Percentiles rank a stretch among this genome's conserved stretches.
Evolutionary conservation across 2,329 filamentous ascomycete genomes (phyloP).

Genomic region (Trichoderma breve): DNA sequence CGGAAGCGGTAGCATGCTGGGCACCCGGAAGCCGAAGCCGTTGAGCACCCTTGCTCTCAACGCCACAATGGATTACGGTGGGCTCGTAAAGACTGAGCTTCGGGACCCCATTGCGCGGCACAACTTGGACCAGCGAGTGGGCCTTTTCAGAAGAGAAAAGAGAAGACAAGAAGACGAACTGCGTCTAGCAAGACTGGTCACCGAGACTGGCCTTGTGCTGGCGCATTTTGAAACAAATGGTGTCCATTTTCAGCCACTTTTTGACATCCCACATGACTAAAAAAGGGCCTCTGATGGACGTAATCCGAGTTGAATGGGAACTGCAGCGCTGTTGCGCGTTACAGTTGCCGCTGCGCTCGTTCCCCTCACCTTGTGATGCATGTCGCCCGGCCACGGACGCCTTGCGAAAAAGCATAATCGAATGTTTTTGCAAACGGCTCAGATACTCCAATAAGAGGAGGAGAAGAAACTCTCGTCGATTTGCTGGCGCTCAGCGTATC

Average conservation of each 20-base stretch:
- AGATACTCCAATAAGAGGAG: conserved; percentile 8
- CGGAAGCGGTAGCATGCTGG: neutral
- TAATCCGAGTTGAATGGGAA: neutral
- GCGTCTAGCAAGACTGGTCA: conserved; percentile 1
- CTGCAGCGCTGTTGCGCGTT: neutral
- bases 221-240: conserved; percentile 2
- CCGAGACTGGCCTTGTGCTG: neutral
- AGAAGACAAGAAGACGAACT: neutral
- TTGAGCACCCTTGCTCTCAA: neutral
- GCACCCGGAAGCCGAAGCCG: conserved; percentile 6
- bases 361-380: conserved; percentile 3
- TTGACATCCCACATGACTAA: neutral
- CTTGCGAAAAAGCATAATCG: neutral
- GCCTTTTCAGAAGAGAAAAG: neutral
- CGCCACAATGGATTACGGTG: conserved; percentile 20
- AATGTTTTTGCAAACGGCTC: neutral
- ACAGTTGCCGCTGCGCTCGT: conserved; percentile 10
- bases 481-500: neutral
- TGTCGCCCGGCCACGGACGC: neutral
- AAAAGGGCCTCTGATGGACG: neutral
- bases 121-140: neutral
- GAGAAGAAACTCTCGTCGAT: neutral
- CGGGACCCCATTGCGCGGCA: conserved; percentile 11
- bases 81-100: conserved; percentile 3
- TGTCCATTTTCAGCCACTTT: conserved; percentile 1